Conservation (phyloP, 495 filamentous ascomycete genomes). For the Pseudoneurospora amorphoporcata region DNA sequence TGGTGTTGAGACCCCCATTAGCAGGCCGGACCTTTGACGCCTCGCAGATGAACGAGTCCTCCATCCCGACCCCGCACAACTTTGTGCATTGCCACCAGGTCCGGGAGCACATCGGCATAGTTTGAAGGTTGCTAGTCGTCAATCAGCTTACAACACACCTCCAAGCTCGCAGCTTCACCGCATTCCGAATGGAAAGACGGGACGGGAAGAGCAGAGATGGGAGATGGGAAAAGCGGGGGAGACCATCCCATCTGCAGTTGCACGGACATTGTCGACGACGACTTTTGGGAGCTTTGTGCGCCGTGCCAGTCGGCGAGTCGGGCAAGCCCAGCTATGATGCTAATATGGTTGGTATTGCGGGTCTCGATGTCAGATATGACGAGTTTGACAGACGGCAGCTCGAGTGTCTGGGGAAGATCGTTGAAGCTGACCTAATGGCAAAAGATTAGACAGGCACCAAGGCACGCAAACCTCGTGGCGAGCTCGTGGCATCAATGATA, state of each 20-base stretch:
- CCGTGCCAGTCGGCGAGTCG: background rate
- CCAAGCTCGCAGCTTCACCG: background rate
- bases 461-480: background rate
- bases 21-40: background rate
- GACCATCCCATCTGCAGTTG: background rate
- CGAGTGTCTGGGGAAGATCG: background rate
- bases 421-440: background rate
- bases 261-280: background rate
- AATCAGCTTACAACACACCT: background rate
- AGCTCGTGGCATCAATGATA: background rate
- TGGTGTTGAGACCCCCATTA: conserved; percentile 1
- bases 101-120: background rate
- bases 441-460: background rate
- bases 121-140: background rate
- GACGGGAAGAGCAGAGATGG: background rate
- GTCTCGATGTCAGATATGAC: background rate
- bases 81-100: background rate
- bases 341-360: background rate
- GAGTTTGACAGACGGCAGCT: background rate
- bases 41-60: background rate
- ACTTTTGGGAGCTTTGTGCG: background rate
- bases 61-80: background rate
- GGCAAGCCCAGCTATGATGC: background rate
- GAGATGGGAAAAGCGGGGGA: background rate
- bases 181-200: background rate